Base-by-base conservation (phyloP, 345 rosid species). In the Salix purpurea region DNA sequence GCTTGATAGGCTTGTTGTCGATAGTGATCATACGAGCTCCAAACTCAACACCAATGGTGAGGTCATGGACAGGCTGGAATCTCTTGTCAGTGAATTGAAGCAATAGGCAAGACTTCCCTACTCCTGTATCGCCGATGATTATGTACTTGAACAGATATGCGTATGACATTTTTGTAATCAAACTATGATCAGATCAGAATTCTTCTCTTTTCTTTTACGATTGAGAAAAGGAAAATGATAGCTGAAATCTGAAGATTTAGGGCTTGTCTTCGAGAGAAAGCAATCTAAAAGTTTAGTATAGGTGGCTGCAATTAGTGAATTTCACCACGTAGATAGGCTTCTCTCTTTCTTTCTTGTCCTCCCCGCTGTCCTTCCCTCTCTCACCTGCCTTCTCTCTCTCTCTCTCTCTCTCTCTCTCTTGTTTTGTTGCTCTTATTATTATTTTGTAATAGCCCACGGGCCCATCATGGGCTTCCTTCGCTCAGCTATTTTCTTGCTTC, bases 91-190 rank as follows among this genome's bases (percentile, higher is more conserved):
- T 93, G 80, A 95, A 95, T 90, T 96, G 99, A 13, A 96, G 93
- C 58, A 96, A 86, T 65, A 96, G 97, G 70, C 99, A 96, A 61
- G 99, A 96, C 87, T 96, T 96, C 15, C 99, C 98, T 10, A 96
- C 99, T 67, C 99, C 98, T 93, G 77, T 96, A 37, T 92, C 98
- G 69, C 98, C 98, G 88, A 94, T 94, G 90, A 94, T 94, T 89
- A 94, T 94, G 86, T 92, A 94, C 90, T 94, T 94, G 83, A 92
- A 94, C 71, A 94, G 95, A 77, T 94, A 94, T 2, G 97, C 98
- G 89, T 94, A 94, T 15, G 98, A 94, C 91, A 88, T 90, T 58
- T 58, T 58, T 58, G 16, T 46, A 46, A 46, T 46, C 16, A 46
- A 46, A 46, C 16, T 46, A 14, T 4, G 5, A 46, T 46, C 50